Conservation (phyloP, 495 filamentous ascomycete genomes). For the Talaromyces stipitatus region DNA sequence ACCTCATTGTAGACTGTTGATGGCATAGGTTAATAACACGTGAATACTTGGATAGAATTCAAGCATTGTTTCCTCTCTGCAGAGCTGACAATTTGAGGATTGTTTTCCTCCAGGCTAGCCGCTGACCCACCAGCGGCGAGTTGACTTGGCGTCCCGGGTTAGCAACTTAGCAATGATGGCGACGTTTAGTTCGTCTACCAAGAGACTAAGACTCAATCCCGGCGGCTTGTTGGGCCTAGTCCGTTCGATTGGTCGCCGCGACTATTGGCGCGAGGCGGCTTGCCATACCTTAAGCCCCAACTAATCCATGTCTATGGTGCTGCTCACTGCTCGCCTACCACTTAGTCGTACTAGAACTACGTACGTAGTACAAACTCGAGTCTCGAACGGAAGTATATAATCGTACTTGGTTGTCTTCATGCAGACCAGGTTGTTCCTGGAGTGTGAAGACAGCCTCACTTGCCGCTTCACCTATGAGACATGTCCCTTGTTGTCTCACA, state of each 20-base stretch:
- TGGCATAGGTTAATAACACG: too few relatives aligned
- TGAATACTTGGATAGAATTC: too few relatives aligned
- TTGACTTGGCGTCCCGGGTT: neutral
- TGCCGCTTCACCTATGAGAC: neutral
- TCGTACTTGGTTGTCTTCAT: neutral
- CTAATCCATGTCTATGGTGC: too few relatives aligned
- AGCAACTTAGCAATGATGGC: too few relatives aligned
- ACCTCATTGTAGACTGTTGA: too few relatives aligned
- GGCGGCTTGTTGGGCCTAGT: neutral
- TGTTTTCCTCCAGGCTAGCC: neutral
- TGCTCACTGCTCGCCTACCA: too few relatives aligned
- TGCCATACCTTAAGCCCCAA: neutral
- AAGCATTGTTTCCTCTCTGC: too few relatives aligned
- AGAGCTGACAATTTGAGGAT: too few relatives aligned
- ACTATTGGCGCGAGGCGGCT: constrained; percentile 1
- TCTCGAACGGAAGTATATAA: neutral
- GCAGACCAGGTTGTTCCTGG: neutral
- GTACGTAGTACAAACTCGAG: neutral
- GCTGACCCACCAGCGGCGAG: neutral
- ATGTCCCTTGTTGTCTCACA: neutral
- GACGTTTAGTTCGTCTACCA: too few relatives aligned
- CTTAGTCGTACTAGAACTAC: too few relatives aligned
- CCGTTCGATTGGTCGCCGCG: constrained; percentile 1
- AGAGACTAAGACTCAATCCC: neutral
- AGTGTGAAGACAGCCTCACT: neutral